Percentiles rank a stretch among this genome's conserved stretches.
These are phyloP conservation scores for Jackrogersella multiformis DNA, from an alignment of 495 filamentous ascomycete species.

Conservation along the genomic window DNA sequence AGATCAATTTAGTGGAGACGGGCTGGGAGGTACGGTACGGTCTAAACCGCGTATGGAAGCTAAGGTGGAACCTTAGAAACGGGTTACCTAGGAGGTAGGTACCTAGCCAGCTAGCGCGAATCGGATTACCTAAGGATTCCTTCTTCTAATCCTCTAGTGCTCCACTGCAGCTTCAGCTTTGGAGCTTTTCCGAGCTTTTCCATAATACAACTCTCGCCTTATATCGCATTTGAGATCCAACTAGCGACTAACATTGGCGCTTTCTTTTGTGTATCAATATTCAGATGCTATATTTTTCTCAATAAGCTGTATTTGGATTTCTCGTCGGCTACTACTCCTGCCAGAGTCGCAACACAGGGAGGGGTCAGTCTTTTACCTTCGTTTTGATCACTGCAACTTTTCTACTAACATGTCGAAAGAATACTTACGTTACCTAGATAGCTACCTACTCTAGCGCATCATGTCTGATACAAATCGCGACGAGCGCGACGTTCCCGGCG, in stretches of 20 bases:
- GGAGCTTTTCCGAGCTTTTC: too few species aligned
- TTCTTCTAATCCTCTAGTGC: background rate
- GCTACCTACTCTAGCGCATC: constrained; percentile 5
- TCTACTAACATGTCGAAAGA: constrained; percentile 8
- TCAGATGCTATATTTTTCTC: constrained; percentile 4
- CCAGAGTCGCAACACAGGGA: background rate
- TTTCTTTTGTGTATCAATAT: constrained; percentile 5
- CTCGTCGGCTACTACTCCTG: background rate
- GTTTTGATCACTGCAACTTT: background rate
- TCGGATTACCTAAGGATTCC: constrained; percentile 26
- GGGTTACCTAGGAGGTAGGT: constrained; percentile 4
- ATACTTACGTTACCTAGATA: background rate
- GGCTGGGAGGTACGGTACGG: too few species aligned
- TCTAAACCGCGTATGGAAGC: too few species aligned
- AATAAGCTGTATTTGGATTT: background rate
- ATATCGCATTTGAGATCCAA: constrained; percentile 26
- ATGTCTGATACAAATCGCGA: constrained; percentile 46
- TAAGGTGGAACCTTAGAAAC: background rate
- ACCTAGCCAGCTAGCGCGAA: background rate
- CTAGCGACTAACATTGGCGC: background rate
- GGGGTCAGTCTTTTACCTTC: constrained; percentile 24
- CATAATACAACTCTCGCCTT: constrained; percentile 21
- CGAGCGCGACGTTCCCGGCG: constrained; percentile 42
- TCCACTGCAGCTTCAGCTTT: constrained; percentile 39
- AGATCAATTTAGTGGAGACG: too few species aligned